Evolutionary conservation across 208 protist genomes (phyloP).

Genomic region (Crithidia expoeki): DNA sequence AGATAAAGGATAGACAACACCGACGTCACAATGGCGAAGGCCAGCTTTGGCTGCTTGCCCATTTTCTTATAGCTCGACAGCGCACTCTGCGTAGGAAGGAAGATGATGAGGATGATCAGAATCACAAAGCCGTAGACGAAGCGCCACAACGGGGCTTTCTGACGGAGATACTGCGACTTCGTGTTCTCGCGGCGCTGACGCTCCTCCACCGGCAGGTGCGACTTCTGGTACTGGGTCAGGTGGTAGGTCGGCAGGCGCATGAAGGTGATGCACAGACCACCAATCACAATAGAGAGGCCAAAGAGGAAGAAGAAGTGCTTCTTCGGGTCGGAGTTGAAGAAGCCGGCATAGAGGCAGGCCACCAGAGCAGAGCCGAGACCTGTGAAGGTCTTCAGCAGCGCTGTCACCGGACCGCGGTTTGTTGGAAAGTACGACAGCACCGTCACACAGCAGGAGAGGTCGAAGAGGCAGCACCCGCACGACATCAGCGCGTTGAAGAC

Average conservation of each 20-base stretch:
- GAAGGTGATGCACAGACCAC: conserved; percentile 37
- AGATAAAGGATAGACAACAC: conserved; percentile 27
- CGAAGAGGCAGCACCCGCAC: conserved; percentile 41
- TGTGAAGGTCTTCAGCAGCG: conserved; percentile 63
- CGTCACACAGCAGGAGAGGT: conserved; percentile 46
- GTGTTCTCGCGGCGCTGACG: conserved; percentile 35
- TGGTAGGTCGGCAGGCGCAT: conserved; percentile 64
- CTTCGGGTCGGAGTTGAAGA: conserved; percentile 41
- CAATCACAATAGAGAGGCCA: conserved; percentile 34
- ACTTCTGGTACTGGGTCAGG: conserved; percentile 46
- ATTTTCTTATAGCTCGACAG: conserved; percentile 49
- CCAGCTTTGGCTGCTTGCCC: conserved; percentile 14
- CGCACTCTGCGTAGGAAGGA: conserved; percentile 50
- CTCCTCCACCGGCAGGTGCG: conserved; percentile 40
- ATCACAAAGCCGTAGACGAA: conserved; percentile 59
- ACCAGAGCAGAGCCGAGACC: conserved; percentile 64
- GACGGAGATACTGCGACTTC: conserved; percentile 56
- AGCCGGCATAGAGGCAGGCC: conserved; percentile 40
- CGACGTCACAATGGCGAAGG: conserved; percentile 49
- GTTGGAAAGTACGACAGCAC: conserved; percentile 59
- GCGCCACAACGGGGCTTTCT: conserved; percentile 56
- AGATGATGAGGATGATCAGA: conserved; percentile 57
- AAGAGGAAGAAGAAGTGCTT: conserved; percentile 44
- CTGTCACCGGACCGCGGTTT: conserved; percentile 44
- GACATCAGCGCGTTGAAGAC: conserved; percentile 41